phyloP scores from a whole-genome alignment of 2,329 filamentous ascomycete genomes.

The Aspergillus novofumigatus region DNA sequence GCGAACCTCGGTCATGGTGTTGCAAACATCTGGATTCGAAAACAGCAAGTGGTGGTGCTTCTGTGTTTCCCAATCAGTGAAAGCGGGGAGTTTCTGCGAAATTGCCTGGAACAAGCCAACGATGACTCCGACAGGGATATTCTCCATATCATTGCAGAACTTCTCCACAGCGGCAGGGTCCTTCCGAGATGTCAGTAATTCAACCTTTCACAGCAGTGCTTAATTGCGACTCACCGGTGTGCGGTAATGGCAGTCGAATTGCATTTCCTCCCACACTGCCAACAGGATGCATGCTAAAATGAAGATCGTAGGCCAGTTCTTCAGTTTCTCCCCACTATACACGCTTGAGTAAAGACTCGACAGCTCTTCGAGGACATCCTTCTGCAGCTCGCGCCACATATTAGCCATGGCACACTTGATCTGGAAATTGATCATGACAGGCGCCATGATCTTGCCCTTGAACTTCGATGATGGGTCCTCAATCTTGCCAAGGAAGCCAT shows the following conservation, averaged over 20 bases:
- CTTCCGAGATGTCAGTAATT: constrained; percentile 20
- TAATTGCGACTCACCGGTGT: constrained; percentile 52
- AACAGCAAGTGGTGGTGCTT: constrained; percentile 88
- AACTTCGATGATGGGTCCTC: constrained; percentile 82
- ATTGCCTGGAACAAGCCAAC: constrained; percentile 97
- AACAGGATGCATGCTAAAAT: constrained; percentile 91
- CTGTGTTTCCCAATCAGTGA: constrained; percentile 89
- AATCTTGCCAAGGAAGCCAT: constrained; percentile 74
- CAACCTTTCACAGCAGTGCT: not conserved
- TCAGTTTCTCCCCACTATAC: constrained; percentile 93
- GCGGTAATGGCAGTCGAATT: constrained; percentile 96
- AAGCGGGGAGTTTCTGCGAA: constrained; percentile 88
- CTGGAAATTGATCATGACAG: constrained; percentile 99
- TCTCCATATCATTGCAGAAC: constrained; percentile 97
- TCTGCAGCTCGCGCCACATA: constrained; percentile 97
- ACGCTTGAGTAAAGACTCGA: constrained; percentile 93
- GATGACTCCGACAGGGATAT: constrained; percentile 90
- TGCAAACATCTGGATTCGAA: constrained; percentile 87
- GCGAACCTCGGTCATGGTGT: constrained; percentile 93
- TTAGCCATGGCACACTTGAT: constrained; percentile 96
- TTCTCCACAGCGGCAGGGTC: constrained; percentile 81
- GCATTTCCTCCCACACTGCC: constrained; percentile 97
- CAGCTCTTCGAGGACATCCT: constrained; percentile 91
- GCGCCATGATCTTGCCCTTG: constrained; percentile 83
- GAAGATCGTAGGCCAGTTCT: constrained; percentile 99